Conservation (phyloP, 2,329 filamentous ascomycete species). For the Aspergillus neoniger region DNA sequence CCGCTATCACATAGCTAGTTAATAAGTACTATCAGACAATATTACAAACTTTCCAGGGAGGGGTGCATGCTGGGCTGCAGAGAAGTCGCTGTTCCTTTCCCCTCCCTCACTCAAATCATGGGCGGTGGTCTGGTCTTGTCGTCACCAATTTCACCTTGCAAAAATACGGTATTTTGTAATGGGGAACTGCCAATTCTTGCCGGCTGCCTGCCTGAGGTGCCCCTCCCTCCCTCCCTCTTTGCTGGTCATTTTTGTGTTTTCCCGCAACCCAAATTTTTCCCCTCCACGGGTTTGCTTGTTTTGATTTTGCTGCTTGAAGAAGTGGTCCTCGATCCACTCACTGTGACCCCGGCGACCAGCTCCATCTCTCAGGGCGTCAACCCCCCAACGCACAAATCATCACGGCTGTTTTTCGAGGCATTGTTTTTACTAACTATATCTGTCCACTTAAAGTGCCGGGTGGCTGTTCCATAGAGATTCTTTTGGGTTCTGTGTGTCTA, state of each 20-base stretch:
- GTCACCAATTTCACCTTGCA: background rate
- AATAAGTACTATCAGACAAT: too few relatives aligned
- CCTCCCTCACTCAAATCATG: too few relatives aligned
- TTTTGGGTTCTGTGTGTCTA: constrained; percentile 2
- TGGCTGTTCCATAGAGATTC: constrained; percentile 3
- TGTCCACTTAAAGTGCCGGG: background rate
- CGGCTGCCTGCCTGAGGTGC: background rate
- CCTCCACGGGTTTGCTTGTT: constrained; percentile 33
- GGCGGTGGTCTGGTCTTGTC: background rate
- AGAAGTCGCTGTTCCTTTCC: too few relatives aligned
- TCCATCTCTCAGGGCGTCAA: constrained; percentile 18
- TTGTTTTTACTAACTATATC: background rate
- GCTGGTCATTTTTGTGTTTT: background rate
- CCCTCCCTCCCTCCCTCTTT: background rate
- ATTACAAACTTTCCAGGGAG: too few relatives aligned
- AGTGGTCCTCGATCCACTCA: constrained; percentile 21
- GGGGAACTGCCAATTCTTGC: background rate
- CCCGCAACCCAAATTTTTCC: constrained; percentile 12
- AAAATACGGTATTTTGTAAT: background rate
- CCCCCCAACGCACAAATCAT: constrained; percentile 27
- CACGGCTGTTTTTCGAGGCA: background rate
- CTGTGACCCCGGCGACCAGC: constrained; percentile 37
- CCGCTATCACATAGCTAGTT: too few relatives aligned
- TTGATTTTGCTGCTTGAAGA: constrained; percentile 40
- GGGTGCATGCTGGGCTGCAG: too few relatives aligned